Base-by-base conservation (phyloP, 768 basidiomycete species). In the Filobasidium floriforme region DNA sequence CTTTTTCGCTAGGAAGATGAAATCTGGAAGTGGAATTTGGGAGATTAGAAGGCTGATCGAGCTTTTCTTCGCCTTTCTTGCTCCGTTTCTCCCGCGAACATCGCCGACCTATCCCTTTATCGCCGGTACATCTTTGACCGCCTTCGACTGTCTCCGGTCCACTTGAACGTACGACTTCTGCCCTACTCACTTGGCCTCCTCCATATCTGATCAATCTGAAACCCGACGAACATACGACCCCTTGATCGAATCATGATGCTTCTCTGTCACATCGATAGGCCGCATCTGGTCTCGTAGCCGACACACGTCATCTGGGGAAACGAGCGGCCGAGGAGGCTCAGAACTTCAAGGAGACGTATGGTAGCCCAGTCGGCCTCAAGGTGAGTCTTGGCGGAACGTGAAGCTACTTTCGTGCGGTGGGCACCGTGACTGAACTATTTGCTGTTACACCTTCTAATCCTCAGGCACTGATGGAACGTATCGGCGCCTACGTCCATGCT, bases 231-330 rank as follows among this genome's bases (percentile, higher is more conserved):
- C 46, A 15, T 49, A 18, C 22, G 5, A 3, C 18, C 22, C 46
- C 46, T 49, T 12, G 3, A 15, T 22, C 15, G 14, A 3, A 22
- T 49, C 3, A 5, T 14, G 6, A 5, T 49, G 18, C 12, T 12
- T 18, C 3, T 3, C 46, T 49, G 5, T 49, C 46, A 6, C 18
- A 12, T 5, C 46, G 3, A 14, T 71, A 96, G 92, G 92, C 93
- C 62, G 90, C 92, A 4, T 88, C 94, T 62, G 96, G 96, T 12
- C 82, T 97, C 22, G 83, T 94, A 49, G 93, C 96, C 29, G 96
- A 99, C 77, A 91, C 91, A 14, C 86, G 92, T 69, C 90, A 90
- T 73, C 78, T 99, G 37, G 87, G 88, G 0, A 88, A 87, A 75
- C 84, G 87, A 66, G 92, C 90, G 24, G 83, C 90, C 69, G 88